Evolutionary conservation across 2,329 filamentous ascomycete genomes (phyloP), one percentile per base, ranked within the genome.

Genomic region (Talaromyces albobiverticillius): DNA sequence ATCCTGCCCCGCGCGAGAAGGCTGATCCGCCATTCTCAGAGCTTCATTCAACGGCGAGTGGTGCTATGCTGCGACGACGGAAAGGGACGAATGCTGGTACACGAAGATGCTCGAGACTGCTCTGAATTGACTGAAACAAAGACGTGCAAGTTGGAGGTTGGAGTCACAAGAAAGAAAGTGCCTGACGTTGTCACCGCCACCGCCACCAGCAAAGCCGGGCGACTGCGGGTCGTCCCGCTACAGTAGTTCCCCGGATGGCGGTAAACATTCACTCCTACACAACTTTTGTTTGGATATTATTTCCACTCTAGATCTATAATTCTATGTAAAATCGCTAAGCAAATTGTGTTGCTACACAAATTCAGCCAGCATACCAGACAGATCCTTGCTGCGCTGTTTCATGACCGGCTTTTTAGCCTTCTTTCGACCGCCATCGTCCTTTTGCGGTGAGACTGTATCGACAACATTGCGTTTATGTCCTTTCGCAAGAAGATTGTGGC

Each of bases 1-100:
- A 46, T 72, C 71, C 25, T 63, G 58, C 23, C 61, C 62, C 43
- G 69, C 64, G 48, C 58, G 57, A 46, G 63, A 59, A 48, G 64
- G 63, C 23, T 58, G 63, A 51, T 71, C 71, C 23, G 71, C 61
- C 71, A 74, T 74, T 56, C 36, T 26, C 36, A 26, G 18, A 14
- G 31, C 18, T 22, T 40, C 13, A 25, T 16, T 42, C 16, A 11
- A 36, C 34, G 36, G 42, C 32, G 41, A 18, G 5, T n/a, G 29
- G 14, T 32, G 4, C 2, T 34, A 29, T 52, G 20, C 16, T 6
- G 41, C 16, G 8, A 22, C n/a, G 13, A n/a, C 9, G n/a, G 7
- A n/a, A 4, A 10, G 3, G 7, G 10, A 6, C 36, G 16, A 16
- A 16, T 36, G 32, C 14, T 14, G 14, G 2, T n/a, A 18, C 32